Percentiles rank a stretch among this genome's conserved stretches.
phyloP scores from a whole-genome alignment of 164 flowering plant species.

The Chimonanthus salicifolius region DNA sequence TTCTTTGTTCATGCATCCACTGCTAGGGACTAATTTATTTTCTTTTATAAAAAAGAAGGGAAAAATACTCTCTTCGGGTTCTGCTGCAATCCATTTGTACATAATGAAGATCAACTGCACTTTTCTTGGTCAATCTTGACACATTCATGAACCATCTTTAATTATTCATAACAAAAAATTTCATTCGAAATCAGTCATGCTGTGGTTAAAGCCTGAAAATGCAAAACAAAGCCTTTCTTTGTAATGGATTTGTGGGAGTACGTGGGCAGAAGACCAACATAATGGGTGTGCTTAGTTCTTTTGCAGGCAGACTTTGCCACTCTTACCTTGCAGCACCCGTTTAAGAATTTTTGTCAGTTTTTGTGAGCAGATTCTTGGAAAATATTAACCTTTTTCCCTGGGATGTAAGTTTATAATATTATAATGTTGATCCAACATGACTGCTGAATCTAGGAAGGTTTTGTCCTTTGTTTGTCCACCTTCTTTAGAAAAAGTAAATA shows the following conservation, averaged over 20 bases:
- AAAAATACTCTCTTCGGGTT: neutral
- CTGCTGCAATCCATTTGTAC: neutral
- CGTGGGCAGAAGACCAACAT: too few species aligned
- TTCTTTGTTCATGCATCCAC: neutral
- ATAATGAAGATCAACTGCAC: neutral
- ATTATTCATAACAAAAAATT: neutral
- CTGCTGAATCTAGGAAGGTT: neutral
- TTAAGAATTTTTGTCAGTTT: too few species aligned
- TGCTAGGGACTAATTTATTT: neutral
- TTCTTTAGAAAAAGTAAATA: neutral
- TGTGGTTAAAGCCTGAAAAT: too few species aligned
- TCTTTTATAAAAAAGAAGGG: neutral
- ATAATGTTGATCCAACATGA: neutral
- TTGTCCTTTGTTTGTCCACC: neutral
- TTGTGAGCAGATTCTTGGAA: too few species aligned
- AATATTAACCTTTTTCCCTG: too few species aligned
- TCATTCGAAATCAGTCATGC: too few species aligned
- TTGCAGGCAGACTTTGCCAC: too few species aligned
- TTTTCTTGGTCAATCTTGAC: neutral
- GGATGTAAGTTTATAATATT: neutral
- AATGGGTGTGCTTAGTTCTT: too few species aligned
- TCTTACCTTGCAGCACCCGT: too few species aligned
- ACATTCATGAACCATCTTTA: neutral
- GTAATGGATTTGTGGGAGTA: too few species aligned
- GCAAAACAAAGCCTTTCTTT: too few species aligned